These are phyloP conservation scores for Auriculariales sp. DNA, from an alignment of 768 basidiomycete genomes.

Conservation along the genomic window DNA sequence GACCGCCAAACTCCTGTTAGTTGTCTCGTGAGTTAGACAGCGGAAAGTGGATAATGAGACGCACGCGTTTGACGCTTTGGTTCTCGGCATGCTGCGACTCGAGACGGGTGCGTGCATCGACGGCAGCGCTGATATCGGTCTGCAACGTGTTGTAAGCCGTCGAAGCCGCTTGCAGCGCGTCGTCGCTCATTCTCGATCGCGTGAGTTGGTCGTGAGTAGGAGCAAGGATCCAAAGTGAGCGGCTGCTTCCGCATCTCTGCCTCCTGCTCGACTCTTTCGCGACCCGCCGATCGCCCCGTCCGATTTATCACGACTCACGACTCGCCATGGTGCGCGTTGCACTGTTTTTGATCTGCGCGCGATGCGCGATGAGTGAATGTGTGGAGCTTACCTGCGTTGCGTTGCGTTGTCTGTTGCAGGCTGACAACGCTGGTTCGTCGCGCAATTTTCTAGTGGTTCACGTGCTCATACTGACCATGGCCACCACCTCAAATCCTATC, in stretches of 20 bases:
- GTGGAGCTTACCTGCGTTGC: too few species aligned
- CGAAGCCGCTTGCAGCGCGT: conserved; percentile 44
- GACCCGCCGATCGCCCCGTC: too few species aligned
- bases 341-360: too few species aligned
- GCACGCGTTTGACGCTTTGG: conserved; percentile 79
- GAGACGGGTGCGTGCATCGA: conserved; percentile 75
- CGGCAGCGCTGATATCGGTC: conserved; percentile 48
- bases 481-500: neutral
- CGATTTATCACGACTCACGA: too few species aligned
- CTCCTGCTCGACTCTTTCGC: too few species aligned
- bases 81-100: conserved; percentile 87
- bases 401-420: too few species aligned
- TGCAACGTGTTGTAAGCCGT: conserved; percentile 74
- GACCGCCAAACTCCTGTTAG: conserved; percentile 63
- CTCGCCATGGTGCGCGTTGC: too few species aligned
- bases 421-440: conserved; percentile 36
- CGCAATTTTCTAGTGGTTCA: neutral
- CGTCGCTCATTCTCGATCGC: too few species aligned
- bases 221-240: too few species aligned
- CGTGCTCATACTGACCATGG: neutral
- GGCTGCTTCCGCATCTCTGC: too few species aligned
- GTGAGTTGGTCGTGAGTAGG: too few species aligned
- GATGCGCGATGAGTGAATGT: too few species aligned
- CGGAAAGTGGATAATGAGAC: conserved; percentile 2
- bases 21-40: neutral